Conservation (phyloP, 179 eudicot species). For the Carnegiea gigantea region DNA sequence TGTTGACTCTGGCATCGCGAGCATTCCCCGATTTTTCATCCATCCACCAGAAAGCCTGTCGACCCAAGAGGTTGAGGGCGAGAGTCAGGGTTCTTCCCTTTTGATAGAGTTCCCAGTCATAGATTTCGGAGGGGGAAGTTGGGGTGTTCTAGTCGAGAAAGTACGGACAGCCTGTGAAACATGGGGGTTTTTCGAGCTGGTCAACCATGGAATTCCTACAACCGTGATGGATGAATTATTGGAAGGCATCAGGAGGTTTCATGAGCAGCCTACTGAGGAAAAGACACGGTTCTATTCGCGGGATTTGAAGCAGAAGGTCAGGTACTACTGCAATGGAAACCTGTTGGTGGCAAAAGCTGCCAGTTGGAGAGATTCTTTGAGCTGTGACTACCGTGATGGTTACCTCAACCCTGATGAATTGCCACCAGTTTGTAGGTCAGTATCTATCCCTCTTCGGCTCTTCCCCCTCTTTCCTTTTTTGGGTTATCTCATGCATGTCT, state of each 20-base stretch:
- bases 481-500: not conserved
- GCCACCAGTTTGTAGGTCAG: slow-evolving; percentile 43
- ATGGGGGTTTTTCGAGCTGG: slow-evolving; percentile 49
- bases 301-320: slow-evolving; percentile 39
- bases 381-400: slow-evolving; percentile 38
- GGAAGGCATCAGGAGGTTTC: slow-evolving; percentile 36
- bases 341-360: slow-evolving; percentile 50
- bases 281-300: slow-evolving; percentile 31
- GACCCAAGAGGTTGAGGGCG: not conserved
- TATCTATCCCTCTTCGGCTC: not conserved
- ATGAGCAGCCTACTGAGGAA: slow-evolving; percentile 38
- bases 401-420: slow-evolving; percentile 34
- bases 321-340: slow-evolving; percentile 57
- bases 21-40: slow-evolving; percentile 38
- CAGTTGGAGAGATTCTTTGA: slow-evolving; percentile 64
- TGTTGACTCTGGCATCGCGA: slow-evolving; percentile 34
- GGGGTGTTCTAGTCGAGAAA: slow-evolving; percentile 23
- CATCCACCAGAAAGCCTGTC: slow-evolving; percentile 30
- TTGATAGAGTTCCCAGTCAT: slow-evolving; percentile 33
- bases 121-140: slow-evolving; percentile 28
- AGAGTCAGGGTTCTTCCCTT: not conserved
- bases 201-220: slow-evolving; percentile 42
- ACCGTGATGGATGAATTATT: slow-evolving; percentile 30
- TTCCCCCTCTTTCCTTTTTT: not conserved
- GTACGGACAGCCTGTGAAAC: slow-evolving; percentile 33